A percentile compares a stretch with the other conserved stretches of the same genome.
phyloP scores from a whole-genome alignment of 768 basidiomycete species.

The Coprinopsis cinerea region DNA sequence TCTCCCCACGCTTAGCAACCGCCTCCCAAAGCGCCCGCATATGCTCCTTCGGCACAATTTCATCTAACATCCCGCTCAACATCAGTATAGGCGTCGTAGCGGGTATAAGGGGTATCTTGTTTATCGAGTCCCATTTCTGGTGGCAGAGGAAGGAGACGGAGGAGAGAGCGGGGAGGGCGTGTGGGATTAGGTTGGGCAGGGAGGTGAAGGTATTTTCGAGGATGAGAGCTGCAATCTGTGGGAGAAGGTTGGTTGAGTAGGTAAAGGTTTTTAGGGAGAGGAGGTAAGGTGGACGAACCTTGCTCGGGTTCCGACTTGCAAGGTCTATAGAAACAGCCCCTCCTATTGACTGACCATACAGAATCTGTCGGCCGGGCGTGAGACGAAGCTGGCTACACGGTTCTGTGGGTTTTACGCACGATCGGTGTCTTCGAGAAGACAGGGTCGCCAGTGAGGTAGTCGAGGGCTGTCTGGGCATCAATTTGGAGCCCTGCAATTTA shows the following conservation, averaged over 20 bases:
- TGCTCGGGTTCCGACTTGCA: conserved; percentile 66
- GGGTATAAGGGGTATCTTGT: conserved; percentile 59
- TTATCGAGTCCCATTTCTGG: conserved; percentile 81
- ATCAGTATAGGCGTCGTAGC: conserved; percentile 69
- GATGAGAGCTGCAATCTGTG: conserved; percentile 74
- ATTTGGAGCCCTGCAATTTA: conserved; percentile 57
- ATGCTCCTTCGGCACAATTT: conserved; percentile 69
- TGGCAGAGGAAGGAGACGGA: conserved; percentile 78
- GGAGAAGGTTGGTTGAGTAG: not conserved
- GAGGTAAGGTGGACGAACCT: conserved; percentile 36
- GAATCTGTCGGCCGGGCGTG: conserved; percentile 35
- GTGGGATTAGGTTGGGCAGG: conserved; percentile 75
- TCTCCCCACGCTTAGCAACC: conserved; percentile 48
- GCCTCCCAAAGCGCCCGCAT: conserved; percentile 73
- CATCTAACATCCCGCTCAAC: conserved; percentile 69
- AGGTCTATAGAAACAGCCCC: conserved; percentile 91
- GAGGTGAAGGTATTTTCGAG: conserved; percentile 94
- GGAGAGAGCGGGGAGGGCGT: conserved; percentile 65
- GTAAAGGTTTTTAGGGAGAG: not conserved
- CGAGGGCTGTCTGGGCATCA: conserved; percentile 80
- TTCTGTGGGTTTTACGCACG: conserved; percentile 35
- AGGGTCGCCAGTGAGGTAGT: conserved; percentile 64
- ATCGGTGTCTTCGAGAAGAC: conserved; percentile 60
- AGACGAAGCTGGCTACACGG: not conserved
- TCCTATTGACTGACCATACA: conserved; percentile 86